Evolutionary conservation across 768 basidiomycete genomes (phyloP).

Genomic region (Daedalea quercina): DNA sequence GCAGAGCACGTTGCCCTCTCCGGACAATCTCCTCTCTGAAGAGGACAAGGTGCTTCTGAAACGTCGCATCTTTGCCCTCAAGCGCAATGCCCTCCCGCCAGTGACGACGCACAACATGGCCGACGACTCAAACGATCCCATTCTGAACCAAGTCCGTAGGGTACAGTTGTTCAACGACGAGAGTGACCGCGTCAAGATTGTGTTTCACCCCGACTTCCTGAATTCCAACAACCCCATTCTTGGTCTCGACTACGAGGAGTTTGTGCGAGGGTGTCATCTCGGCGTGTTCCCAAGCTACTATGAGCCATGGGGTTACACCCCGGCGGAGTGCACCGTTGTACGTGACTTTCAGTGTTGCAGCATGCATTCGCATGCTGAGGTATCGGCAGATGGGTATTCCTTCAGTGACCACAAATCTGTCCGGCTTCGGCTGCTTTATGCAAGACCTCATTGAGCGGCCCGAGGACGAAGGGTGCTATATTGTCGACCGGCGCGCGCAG

Average conservation of each 20-base stretch:
- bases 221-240: constrained; percentile 97
- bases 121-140: constrained; percentile 88
- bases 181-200: constrained; percentile 91
- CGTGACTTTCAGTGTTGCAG: not conserved
- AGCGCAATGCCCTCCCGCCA: constrained; percentile 90
- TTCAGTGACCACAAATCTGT: constrained; percentile 93
- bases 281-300: constrained; percentile 99
- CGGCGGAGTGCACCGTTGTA: constrained; percentile 98
- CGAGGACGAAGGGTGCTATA: constrained; percentile 93
- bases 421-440: constrained; percentile 98
- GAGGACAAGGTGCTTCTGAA: constrained; percentile 95
- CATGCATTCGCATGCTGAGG: not conserved
- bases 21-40: constrained; percentile 73
- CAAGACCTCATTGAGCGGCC: constrained; percentile 95
- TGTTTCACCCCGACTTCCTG: constrained; percentile 98
- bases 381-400: constrained; percentile 87
- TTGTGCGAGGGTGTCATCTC: constrained; percentile 95
- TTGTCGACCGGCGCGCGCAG: constrained; percentile 86
- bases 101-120: constrained; percentile 99
- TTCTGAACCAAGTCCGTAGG: constrained; percentile 89
- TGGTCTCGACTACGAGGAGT: constrained; percentile 97
- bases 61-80: constrained; percentile 93
- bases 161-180: constrained; percentile 88
- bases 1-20: constrained; percentile 64
- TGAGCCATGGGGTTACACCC: constrained; percentile 95